Percentiles rank a stretch among this genome's conserved stretches.
Conservation (phyloP, 1,284 basidiomycete genomes). For the Xerocomus minutiporus region DNA sequence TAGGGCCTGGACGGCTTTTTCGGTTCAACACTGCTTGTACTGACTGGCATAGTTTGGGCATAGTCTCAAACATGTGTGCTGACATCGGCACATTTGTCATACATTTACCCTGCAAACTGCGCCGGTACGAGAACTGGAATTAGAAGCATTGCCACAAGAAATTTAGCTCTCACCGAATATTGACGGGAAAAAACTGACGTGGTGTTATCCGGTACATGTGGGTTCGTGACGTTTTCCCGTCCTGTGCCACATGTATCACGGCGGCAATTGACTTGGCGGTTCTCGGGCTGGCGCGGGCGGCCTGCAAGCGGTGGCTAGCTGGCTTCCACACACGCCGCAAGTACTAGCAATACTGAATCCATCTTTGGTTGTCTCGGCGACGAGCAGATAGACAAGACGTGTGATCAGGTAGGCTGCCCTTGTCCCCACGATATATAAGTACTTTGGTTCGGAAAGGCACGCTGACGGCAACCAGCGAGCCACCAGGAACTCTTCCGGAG, state of each 20-base stretch:
- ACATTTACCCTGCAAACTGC: neutral
- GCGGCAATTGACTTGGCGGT: neutral
- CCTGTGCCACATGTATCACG: neutral
- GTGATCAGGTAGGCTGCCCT: neutral
- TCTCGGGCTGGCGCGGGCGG: too few relatives aligned
- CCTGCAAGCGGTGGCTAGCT: too few relatives aligned
- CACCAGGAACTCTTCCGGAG: neutral
- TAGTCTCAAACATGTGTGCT: neutral
- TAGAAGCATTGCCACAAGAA: neutral
- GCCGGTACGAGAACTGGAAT: neutral
- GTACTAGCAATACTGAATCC: neutral
- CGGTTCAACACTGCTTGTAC: neutral
- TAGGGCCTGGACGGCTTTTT: neutral
- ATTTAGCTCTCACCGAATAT: neutral
- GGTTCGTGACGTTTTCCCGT: neutral
- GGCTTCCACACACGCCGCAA: too few relatives aligned
- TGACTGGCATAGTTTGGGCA: neutral
- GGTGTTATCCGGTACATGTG: neutral
- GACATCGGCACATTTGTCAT: neutral
- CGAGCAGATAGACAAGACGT: neutral
- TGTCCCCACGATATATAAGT: neutral
- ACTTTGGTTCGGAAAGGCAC: neutral
- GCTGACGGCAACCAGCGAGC: neutral
- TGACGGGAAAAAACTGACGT: slow-evolving; percentile 1
- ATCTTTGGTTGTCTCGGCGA: neutral